phyloP scores from a whole-genome alignment of 331 rosid species.

The Malus hybrid region DNA sequence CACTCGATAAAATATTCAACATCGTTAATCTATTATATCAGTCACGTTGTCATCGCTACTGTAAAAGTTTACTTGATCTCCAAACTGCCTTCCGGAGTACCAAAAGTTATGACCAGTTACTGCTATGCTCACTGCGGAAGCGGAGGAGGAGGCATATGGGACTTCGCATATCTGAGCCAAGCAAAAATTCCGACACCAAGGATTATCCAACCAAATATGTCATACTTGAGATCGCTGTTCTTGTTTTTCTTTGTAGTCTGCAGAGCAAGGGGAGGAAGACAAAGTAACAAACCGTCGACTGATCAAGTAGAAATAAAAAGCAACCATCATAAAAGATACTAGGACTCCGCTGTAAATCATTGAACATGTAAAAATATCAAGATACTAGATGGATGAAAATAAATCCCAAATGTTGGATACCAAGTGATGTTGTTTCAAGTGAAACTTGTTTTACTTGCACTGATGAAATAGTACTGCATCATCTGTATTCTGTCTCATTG shows the following conservation, averaged over 20 bases:
- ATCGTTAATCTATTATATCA: background rate
- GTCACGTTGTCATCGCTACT: background rate
- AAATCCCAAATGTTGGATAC: too few species aligned
- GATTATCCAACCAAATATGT: conserved; percentile 36
- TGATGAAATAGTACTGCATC: too few species aligned
- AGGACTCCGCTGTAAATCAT: too few species aligned
- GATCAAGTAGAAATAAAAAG: too few species aligned
- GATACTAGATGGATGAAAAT: too few species aligned
- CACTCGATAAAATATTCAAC: background rate
- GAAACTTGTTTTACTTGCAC: too few species aligned
- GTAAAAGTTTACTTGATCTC: background rate
- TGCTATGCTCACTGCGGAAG: background rate
- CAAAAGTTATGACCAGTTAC: background rate
- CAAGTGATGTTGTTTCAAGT: too few species aligned
- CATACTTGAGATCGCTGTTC: conserved; percentile 31
- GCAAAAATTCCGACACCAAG: conserved; percentile 36
- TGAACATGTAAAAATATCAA: too few species aligned
- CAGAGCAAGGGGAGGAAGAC: background rate
- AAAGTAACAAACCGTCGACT: too few species aligned
- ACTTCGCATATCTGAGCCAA: conserved; percentile 29
- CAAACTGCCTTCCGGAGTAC: background rate
- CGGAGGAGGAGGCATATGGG: conserved; percentile 27
- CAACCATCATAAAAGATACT: too few species aligned
- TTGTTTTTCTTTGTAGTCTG: conserved; percentile 36
- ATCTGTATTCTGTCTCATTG: too few species aligned